Conservation (phyloP, 306 rosid species). For the Cucumis cinereus region DNA sequence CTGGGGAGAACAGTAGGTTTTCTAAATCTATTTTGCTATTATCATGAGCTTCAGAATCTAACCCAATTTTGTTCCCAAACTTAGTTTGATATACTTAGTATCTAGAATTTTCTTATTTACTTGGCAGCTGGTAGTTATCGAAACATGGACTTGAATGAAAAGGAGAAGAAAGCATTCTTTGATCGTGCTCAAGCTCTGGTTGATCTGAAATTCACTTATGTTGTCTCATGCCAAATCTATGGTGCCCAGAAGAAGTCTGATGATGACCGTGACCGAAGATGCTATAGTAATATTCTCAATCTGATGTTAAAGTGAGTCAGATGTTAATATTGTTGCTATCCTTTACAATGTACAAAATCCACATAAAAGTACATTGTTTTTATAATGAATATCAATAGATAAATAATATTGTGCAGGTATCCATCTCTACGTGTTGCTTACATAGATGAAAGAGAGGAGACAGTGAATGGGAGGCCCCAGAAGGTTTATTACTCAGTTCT, state of each 20-base stretch:
- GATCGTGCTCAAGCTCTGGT: conserved; percentile 65
- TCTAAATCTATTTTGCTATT: not conserved
- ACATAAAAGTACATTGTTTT: not conserved
- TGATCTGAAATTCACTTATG: conserved; percentile 87
- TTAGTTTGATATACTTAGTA: not conserved
- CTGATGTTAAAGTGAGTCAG: conserved; percentile 69
- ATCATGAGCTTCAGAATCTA: conserved; percentile 4
- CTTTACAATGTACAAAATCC: not conserved
- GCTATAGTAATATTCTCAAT: conserved; percentile 56
- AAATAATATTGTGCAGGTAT: conserved; percentile 33
- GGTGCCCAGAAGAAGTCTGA: conserved; percentile 69
- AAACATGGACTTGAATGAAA: conserved; percentile 9
- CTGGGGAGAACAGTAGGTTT: conserved; percentile 47
- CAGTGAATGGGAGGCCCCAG: conserved; percentile 30
- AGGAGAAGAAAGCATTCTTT: conserved; percentile 12
- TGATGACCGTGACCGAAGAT: conserved; percentile 30
- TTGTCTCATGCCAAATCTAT: conserved; percentile 85
- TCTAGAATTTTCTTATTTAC: conserved; percentile 5
- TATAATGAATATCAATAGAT: not conserved
- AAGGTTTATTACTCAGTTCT: conserved; percentile 67
- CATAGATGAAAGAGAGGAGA: conserved; percentile 66
- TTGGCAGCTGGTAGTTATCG: conserved; percentile 42
- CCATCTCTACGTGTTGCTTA: conserved; percentile 86
- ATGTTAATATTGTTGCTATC: conserved; percentile 5
- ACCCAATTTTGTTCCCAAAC: not conserved